Evolutionary conservation across 2,329 filamentous ascomycete genomes (phyloP), one percentile per base, ranked within the genome.

Genomic region (Saccharata proteae): DNA sequence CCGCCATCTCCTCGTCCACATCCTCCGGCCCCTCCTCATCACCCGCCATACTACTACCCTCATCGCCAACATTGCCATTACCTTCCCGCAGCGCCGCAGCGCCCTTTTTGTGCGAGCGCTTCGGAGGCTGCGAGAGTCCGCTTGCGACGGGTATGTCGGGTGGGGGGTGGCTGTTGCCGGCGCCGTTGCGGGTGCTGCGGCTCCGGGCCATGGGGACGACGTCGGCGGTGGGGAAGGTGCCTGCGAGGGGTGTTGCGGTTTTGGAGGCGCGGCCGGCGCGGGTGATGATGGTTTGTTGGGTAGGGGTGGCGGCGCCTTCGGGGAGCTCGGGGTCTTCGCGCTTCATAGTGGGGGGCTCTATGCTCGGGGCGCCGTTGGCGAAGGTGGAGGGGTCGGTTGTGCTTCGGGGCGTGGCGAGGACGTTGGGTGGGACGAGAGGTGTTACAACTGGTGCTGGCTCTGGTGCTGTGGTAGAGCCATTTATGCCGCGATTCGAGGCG

Each of bases 311-410:
- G 59, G 65, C 39, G 6, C 32, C 32, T 52, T 62, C 45, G 55
- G 65, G 18, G 44, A 34, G 38, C 31, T 67, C 65, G 5, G 52
- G 38, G 25, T 72, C 65, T 31, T 77, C 70, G 18, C 51, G 49
- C 42, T 66, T 65, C 29, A 65, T 47, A 22, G 11, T 32, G n/a
- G n/a, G n/a, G n/a, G n/a, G n/a, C n/a, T n/a, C n/a, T n/a, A 47
- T 6, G 37, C 44, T 35, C 32, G 13, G 28, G 18, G 6, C 22
- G 7, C 27, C 32, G n/a, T 35, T 35, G 19, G 21, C 21, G 15
- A 25, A 10, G 11, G 32, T n/a, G 4, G 32, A 7, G 4, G 32
- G 28, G 10, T 35, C 32, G 12, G 23, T 10, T 20, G 31, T 21
- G 21, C 19, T 15, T 27, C 8, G 13, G 14, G 14, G 27, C 16